A percentile compares a stretch with the other conserved stretches of the same genome.
Conservation (phyloP, 2,329 filamentous ascomycete genomes). For the Penicillium fuscoglaucum region DNA sequence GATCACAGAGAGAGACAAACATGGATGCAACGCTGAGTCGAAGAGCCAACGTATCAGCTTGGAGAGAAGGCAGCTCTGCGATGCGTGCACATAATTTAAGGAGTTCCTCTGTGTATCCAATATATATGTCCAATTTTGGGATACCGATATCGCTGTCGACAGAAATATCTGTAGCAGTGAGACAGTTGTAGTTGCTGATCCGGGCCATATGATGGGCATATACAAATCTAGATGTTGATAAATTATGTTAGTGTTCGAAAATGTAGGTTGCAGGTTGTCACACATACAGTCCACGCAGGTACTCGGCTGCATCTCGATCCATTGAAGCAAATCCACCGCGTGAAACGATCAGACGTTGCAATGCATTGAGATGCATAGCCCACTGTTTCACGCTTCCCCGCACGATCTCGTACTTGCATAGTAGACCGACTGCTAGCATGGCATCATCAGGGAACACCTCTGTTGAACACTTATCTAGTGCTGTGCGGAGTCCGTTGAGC, state of each 20-base stretch:
- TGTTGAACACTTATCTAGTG: conserved; percentile 21
- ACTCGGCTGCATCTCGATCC: conserved; percentile 34
- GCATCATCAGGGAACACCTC: conserved; percentile 31
- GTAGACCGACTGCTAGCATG: conserved; percentile 37
- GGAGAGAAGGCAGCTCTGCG: conserved; percentile 31
- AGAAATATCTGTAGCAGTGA: conserved; percentile 16
- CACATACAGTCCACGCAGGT: conserved; percentile 38
- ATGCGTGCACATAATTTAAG: conserved; percentile 37
- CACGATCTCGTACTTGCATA: conserved; percentile 43
- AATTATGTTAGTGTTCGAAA: background rate
- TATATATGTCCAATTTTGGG: conserved; percentile 39
- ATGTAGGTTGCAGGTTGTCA: background rate
- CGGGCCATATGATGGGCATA: conserved; percentile 39
- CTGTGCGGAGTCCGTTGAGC: conserved; percentile 34
- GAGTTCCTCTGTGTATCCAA: conserved; percentile 41
- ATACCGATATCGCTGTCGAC: conserved; percentile 26
- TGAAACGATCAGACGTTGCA: conserved; percentile 36
- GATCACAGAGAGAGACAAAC: conserved; percentile 20
- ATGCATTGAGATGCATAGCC: conserved; percentile 38
- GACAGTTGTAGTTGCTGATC: conserved; percentile 34
- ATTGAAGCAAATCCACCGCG: conserved; percentile 35
- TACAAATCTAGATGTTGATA: conserved; percentile 31
- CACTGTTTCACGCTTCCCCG: conserved; percentile 42
- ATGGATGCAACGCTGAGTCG: conserved; percentile 31
- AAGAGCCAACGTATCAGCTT: conserved; percentile 25